These are phyloP conservation scores for Kodamaea neixiangensis DNA, from an alignment of 805 yeast species.

Conservation along the genomic window DNA sequence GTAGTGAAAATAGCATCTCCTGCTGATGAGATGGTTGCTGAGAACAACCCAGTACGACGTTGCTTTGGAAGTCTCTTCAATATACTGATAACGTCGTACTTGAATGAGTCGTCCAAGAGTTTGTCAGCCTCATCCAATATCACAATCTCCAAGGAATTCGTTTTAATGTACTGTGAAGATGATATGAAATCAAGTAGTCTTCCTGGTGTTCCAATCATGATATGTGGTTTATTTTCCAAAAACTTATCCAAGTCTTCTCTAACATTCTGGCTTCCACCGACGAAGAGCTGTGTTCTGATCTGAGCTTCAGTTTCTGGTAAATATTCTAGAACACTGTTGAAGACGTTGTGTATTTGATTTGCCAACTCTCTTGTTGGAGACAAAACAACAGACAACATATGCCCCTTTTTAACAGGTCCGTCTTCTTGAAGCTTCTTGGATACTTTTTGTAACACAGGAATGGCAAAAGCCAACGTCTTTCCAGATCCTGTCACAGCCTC, in stretches of 20 bases:
- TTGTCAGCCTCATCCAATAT: constrained; percentile 94
- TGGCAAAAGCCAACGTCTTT: constrained; percentile 87
- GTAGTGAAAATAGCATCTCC: constrained; percentile 77
- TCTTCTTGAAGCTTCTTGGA: constrained; percentile 27
- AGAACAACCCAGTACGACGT: constrained; percentile 88
- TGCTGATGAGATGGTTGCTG: constrained; percentile 89
- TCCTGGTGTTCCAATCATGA: constrained; percentile 92
- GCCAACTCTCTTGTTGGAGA: constrained; percentile 77
- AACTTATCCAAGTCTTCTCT: constrained; percentile 72
- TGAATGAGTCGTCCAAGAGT: constrained; percentile 75
- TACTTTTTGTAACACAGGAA: constrained; percentile 78
- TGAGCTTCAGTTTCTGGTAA: constrained; percentile 48
- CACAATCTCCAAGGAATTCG: constrained; percentile 66
- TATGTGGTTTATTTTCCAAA: constrained; percentile 59
- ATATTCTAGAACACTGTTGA: constrained; percentile 57
- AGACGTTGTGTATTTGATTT: constrained; percentile 67
- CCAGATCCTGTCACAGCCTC: constrained; percentile 99
- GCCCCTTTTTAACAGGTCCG: constrained; percentile 55
- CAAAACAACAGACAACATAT: constrained; percentile 68
- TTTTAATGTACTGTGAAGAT: constrained; percentile 52
- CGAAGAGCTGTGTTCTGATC: constrained; percentile 60
- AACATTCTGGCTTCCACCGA: constrained; percentile 63
- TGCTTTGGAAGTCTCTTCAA: constrained; percentile 79
- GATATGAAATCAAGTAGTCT: constrained; percentile 73
- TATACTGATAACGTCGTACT: constrained; percentile 65